phyloP scores from a whole-genome alignment of 352 stramenopile genomes.

The Pythium grandisporangium region DNA sequence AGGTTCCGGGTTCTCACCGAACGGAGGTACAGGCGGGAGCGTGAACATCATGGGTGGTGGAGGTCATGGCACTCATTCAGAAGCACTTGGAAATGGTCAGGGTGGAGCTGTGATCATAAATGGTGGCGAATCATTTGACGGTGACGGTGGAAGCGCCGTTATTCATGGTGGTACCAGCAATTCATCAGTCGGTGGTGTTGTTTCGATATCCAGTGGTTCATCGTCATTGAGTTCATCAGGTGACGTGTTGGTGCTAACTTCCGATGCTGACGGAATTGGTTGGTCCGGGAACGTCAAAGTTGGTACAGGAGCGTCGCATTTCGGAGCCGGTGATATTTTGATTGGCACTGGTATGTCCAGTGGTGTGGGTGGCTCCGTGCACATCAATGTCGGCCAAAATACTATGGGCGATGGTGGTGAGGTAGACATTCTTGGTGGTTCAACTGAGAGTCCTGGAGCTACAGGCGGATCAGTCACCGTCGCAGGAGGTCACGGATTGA shows the following conservation, averaged over 20 bases:
- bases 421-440: constrained; percentile 39
- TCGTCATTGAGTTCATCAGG: not conserved
- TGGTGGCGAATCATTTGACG: constrained; percentile 30
- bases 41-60: constrained; percentile 26
- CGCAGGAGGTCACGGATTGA: constrained; percentile 35
- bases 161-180: constrained; percentile 23
- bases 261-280: not conserved
- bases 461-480: constrained; percentile 43
- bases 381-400: constrained; percentile 27
- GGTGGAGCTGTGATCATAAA: constrained; percentile 20
- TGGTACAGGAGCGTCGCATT: not conserved
- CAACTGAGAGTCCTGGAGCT: constrained; percentile 30
- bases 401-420: constrained; percentile 34
- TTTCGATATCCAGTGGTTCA: constrained; percentile 10
- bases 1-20: constrained; percentile 32
- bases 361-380: not conserved
- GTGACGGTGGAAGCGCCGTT: constrained; percentile 20
- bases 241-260: not conserved
- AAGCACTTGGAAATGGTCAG: constrained; percentile 16
- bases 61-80: constrained; percentile 22
- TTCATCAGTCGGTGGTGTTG: constrained; percentile 31
- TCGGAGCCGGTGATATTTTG: not conserved
- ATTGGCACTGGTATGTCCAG: not conserved
- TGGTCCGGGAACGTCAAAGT: not conserved
- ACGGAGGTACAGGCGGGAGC: constrained; percentile 35